Evolutionary conservation across 2,329 filamentous ascomycete genomes (phyloP).

Genomic region (Epichloe coenophiala): DNA sequence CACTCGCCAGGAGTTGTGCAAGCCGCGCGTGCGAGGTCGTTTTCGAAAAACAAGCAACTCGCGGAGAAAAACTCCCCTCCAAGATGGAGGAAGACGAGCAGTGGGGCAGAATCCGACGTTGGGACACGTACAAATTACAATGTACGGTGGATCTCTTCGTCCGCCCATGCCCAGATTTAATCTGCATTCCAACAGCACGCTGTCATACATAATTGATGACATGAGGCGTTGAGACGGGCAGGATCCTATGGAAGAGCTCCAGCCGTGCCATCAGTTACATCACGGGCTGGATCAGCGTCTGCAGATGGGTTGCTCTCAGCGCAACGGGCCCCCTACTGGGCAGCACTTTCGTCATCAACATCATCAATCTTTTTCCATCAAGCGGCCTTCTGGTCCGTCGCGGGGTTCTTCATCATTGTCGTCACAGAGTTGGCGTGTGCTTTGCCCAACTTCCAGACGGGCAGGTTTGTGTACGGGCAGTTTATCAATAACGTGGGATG

Average conservation of each 20-base stretch:
- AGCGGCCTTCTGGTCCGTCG: constrained; percentile 55
- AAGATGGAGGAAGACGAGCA: no score
- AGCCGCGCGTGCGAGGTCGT: no score
- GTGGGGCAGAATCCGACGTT: no score
- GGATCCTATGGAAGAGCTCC: constrained; percentile 35
- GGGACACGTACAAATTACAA: no score
- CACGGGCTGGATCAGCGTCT: constrained; percentile 60
- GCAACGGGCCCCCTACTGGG: constrained; percentile 53
- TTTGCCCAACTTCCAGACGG: constrained; percentile 50
- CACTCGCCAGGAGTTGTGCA: no score
- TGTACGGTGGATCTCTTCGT: no score
- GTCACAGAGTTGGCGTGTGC: constrained; percentile 56
- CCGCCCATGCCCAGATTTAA: no score
- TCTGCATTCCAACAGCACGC: no score
- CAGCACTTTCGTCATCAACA: constrained; percentile 51
- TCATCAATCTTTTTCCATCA: constrained; percentile 49
- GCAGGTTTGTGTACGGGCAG: constrained; percentile 48
- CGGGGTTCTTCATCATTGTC: constrained; percentile 55
- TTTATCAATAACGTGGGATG: constrained; percentile 58
- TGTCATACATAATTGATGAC: no score
- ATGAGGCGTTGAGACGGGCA: no score
- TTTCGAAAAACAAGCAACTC: no score
- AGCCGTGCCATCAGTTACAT: constrained; percentile 52
- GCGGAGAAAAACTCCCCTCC: no score
- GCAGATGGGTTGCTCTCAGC: constrained; percentile 58